phyloP scores from a whole-genome alignment of 2,329 filamentous ascomycete genomes.

The Xylaria sp. region DNA sequence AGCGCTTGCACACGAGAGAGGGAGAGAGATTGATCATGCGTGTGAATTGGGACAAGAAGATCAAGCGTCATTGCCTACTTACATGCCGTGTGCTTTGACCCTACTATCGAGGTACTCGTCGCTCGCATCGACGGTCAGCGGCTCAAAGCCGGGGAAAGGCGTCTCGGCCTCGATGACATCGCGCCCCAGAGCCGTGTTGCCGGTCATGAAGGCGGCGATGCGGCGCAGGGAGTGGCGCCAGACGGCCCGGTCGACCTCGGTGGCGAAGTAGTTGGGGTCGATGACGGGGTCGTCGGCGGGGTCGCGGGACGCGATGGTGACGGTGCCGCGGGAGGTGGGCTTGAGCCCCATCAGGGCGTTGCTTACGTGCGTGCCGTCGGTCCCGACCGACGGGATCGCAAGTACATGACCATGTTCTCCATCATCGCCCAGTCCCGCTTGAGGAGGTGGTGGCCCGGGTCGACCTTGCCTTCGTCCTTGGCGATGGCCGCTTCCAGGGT shows the following conservation, averaged over 20 bases:
- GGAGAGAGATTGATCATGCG: no score
- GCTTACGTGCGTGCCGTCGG: constrained; percentile 24
- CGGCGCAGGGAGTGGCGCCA: constrained; percentile 23
- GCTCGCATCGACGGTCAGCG: constrained; percentile 10
- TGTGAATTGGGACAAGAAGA: no score
- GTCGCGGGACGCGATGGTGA: constrained; percentile 24
- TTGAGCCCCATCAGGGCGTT: constrained; percentile 21
- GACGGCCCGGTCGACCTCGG: constrained; percentile 27
- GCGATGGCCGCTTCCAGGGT: constrained; percentile 23
- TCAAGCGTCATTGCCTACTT: no score
- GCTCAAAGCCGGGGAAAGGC: constrained; percentile 12
- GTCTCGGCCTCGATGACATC: constrained; percentile 20
- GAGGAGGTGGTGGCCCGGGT: constrained; percentile 25
- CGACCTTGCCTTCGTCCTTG: constrained; percentile 27
- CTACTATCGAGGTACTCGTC: constrained; percentile 27
- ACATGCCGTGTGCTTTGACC: constrained; percentile 16
- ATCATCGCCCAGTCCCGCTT: constrained; percentile 26
- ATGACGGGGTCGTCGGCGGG: constrained; percentile 22
- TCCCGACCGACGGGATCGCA: constrained; percentile 5
- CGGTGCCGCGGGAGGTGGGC: constrained; percentile 27
- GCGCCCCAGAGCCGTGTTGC: constrained; percentile 24
- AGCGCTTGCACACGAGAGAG: no score
- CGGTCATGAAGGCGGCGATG: constrained; percentile 17
- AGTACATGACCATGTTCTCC: constrained; percentile 31
- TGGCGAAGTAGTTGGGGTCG: constrained; percentile 28